These are phyloP conservation scores for Boletellus deceptivus DNA, from an alignment of 1,284 basidiomycete genomes.

Conservation along the genomic window DNA sequence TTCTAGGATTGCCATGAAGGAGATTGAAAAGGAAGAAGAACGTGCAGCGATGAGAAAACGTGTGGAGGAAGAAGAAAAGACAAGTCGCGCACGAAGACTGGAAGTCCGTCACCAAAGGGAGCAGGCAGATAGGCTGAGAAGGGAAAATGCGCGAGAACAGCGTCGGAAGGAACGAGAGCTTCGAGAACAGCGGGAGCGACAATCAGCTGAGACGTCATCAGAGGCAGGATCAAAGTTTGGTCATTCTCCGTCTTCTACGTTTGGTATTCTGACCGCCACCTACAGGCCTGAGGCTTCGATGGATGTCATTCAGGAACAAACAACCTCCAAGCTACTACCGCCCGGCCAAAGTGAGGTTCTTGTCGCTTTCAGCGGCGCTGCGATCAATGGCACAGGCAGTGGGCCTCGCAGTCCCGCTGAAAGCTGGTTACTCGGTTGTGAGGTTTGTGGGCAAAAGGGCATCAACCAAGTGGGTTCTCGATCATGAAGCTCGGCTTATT, in stretches of 20 bases:
- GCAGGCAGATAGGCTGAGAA: constrained; percentile 56
- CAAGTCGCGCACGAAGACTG: constrained; percentile 56
- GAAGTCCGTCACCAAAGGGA: constrained; percentile 67
- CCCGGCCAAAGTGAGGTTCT: constrained; percentile 4
- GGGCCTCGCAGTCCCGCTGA: constrained; percentile 51
- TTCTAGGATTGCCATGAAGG: constrained; percentile 75
- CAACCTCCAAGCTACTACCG: background rate
- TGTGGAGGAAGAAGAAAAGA: constrained; percentile 63
- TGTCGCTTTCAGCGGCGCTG: background rate
- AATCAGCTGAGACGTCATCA: constrained; percentile 4
- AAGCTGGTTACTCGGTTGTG: constrained; percentile 83
- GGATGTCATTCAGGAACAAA: constrained; percentile 3
- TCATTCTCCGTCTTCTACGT: background rate
- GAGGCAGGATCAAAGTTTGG: constrained; percentile 16
- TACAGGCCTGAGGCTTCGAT: constrained; percentile 13
- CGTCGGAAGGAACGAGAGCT: constrained; percentile 50
- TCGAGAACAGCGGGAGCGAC: constrained; percentile 23
- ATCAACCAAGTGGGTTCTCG: constrained; percentile 58
- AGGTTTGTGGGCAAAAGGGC: constrained; percentile 71
- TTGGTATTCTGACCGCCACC: constrained; percentile 15
- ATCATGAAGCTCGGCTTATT: background rate
- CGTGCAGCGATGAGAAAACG: constrained; percentile 50
- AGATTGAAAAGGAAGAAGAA: constrained; percentile 70
- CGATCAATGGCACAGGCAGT: constrained; percentile 35
- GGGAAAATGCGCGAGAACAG: constrained; percentile 56